Evolutionary conservation across 768 basidiomycete genomes (phyloP), one percentile per base, ranked within the genome.

Genomic region (Rhodosporidiobolus sp.): DNA sequence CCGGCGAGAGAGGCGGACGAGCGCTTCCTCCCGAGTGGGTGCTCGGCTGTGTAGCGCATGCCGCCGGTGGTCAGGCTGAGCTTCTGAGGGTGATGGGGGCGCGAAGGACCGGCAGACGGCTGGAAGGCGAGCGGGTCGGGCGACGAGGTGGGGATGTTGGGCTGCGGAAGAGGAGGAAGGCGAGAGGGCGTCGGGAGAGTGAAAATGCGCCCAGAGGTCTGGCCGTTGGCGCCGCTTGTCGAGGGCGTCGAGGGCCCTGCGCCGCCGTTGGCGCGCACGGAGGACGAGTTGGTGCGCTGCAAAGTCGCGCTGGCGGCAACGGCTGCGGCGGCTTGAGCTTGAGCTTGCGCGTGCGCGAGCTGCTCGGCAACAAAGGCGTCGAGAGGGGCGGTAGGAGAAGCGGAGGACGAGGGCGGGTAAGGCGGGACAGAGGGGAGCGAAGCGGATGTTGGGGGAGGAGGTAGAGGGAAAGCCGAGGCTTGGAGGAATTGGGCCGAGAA

Each of bases 381-480:
- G 60, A 69, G 16, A 2, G 46, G 4, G 22, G 30, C 17, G 0
- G 59, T 8, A 4, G 59, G 48, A 17, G 24, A 10, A 0, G 45
- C 43, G 8, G 35, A 14, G 5, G 43, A 38, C 7, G 57, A 54
- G 10, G 38, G 32, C 26, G 6, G 45, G 53, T 22, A 58, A n/a
- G 32, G 72, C 20, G 67, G 26, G n/a, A 30, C 24, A 24, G 63
- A 60, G 17, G 61, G 58, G 57, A 66, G 26, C 20, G 67, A 55
- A 2, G 85, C 79, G 70, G 85, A 82, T 12, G 86, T 86, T 85
- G 83, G 82, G 11, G 81, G 80, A 46, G 84, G 83, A 0, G 86
- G 86, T 26, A 74, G 74, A 70, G 81, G 83, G 79, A 80, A 81
- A 70, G 54, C n/a, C 78, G 82, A 70, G 69, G 82, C 78, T 78